A percentile compares a stretch with the other conserved stretches of the same genome.
These are phyloP conservation scores for Gilbertella persicaria DNA, from an alignment of 371 early-diverging fungal genomes.

Conservation along the genomic window DNA sequence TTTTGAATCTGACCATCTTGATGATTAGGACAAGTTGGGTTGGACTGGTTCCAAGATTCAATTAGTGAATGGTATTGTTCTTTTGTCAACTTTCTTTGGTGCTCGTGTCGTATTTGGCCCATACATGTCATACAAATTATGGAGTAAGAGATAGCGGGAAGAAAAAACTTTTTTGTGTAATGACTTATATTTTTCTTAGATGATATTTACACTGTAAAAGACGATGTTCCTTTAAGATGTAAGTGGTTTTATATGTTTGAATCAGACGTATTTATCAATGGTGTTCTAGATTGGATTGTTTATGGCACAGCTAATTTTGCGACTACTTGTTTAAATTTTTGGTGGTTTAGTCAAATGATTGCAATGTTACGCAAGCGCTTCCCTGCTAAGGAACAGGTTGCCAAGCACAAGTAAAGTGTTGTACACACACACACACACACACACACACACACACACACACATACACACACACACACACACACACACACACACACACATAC, in stretches of 20 bases:
- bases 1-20: too few relatives aligned
- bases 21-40: constrained; percentile 80
- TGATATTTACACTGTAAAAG: constrained; percentile 50
- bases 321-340: constrained; percentile 71
- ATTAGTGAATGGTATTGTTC: constrained; percentile 76
- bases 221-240: constrained; percentile 59
- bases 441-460: too few relatives aligned
- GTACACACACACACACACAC: too few relatives aligned
- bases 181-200: constrained; percentile 13
- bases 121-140: constrained; percentile 67
- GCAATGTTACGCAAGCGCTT: constrained; percentile 49
- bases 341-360: constrained; percentile 83
- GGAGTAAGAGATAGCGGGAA: constrained; percentile 40
- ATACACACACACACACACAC: too few relatives aligned
- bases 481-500: too few relatives aligned
- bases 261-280: not conserved
- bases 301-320: constrained; percentile 67
- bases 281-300: constrained; percentile 42
- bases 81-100: constrained; percentile 73
- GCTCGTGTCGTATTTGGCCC: constrained; percentile 83
- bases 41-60: constrained; percentile 78
- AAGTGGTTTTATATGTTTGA: constrained; percentile 19
- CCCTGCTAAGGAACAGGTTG: constrained; percentile 12
- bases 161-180: not conserved
- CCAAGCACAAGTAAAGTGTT: constrained; percentile 20